phyloP scores from a whole-genome alignment of 306 rosid species.

The Leucaena leucocephala region DNA sequence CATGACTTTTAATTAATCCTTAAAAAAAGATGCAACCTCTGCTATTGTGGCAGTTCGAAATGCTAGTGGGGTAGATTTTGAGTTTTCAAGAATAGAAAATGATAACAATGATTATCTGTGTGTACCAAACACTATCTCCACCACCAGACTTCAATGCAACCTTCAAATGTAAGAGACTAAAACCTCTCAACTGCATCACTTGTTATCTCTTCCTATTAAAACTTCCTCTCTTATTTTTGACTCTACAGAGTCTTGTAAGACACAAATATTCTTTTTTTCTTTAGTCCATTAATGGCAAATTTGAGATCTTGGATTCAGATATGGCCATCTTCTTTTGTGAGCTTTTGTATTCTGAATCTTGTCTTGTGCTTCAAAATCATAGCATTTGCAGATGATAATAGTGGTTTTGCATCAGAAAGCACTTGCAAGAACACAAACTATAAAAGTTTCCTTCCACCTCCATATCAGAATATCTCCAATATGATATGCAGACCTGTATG shows the following conservation, averaged over 20 bases:
- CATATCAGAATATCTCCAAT: constrained; percentile 69
- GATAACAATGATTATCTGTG: constrained; percentile 40
- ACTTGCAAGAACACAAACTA: constrained; percentile 64
- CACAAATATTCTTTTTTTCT: constrained; percentile 7
- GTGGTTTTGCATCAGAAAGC: constrained; percentile 33
- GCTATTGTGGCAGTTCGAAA: constrained; percentile 1
- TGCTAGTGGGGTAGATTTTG: constrained; percentile 31
- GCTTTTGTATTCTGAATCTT: constrained; percentile 46
- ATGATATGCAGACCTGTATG: constrained; percentile 79
- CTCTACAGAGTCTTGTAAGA: constrained; percentile 30
- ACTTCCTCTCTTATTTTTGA: constrained; percentile 39
- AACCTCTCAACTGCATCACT: constrained; percentile 54
- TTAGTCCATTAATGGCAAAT: constrained; percentile 59
- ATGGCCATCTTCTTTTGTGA: constrained; percentile 34
- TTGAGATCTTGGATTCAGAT: constrained; percentile 38
- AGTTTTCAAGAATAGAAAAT: constrained; percentile 40
- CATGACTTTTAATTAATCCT: too few species aligned
- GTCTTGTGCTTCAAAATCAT: constrained; percentile 39
- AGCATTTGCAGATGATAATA: constrained; percentile 24
- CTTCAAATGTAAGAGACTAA: constrained; percentile 77
- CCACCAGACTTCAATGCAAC: constrained; percentile 48
- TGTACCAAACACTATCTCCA: constrained; percentile 49
- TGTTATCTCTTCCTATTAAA: constrained; percentile 42
- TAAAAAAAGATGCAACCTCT: too few species aligned
- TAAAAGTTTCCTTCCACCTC: constrained; percentile 81